Evolutionary conservation across 352 stramenopile genomes (phyloP).

Genomic region (Pythium folliculosum): DNA sequence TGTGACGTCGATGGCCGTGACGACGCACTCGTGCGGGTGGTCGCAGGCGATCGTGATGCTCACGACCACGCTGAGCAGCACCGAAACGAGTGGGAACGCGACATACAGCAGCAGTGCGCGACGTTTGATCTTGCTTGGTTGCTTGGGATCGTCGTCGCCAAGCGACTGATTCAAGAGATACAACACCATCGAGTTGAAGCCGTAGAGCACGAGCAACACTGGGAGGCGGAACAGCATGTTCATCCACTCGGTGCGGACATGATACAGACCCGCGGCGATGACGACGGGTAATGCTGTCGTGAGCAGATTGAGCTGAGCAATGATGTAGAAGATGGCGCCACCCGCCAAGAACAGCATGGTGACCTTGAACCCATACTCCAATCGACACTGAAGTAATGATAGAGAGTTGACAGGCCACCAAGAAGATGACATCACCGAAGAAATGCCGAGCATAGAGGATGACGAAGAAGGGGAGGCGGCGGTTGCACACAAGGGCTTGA

Average conservation of each 20-base stretch:
- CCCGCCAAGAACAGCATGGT: slow-evolving; percentile 45
- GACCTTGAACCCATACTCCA: slow-evolving; percentile 74
- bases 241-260: slow-evolving; percentile 74
- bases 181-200: slow-evolving; percentile 63
- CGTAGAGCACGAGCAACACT: slow-evolving; percentile 67
- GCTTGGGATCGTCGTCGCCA: slow-evolving; percentile 11
- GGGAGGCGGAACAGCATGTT: slow-evolving; percentile 80
- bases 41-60: slow-evolving; percentile 78
- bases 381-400: slow-evolving; percentile 63
- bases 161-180: slow-evolving; percentile 53
- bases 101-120: slow-evolving; percentile 51
- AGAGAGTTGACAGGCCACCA: slow-evolving; percentile 62
- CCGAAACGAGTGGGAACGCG: slow-evolving; percentile 61
- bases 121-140: slow-evolving; percentile 33
- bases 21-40: slow-evolving; percentile 55
- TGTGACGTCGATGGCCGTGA: slow-evolving; percentile 37
- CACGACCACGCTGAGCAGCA: slow-evolving; percentile 58
- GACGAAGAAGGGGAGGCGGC: slow-evolving; percentile 2
- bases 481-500: slow-evolving; percentile 52
- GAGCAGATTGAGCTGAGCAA: slow-evolving; percentile 67
- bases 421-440: slow-evolving; percentile 28
- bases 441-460: slow-evolving; percentile 34
- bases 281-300: slow-evolving; percentile 53
- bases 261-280: slow-evolving; percentile 52
- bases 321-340: slow-evolving; percentile 50